These are phyloP conservation scores for Pluteus cervinus DNA, from an alignment of 768 basidiomycete species.

Conservation along the genomic window DNA sequence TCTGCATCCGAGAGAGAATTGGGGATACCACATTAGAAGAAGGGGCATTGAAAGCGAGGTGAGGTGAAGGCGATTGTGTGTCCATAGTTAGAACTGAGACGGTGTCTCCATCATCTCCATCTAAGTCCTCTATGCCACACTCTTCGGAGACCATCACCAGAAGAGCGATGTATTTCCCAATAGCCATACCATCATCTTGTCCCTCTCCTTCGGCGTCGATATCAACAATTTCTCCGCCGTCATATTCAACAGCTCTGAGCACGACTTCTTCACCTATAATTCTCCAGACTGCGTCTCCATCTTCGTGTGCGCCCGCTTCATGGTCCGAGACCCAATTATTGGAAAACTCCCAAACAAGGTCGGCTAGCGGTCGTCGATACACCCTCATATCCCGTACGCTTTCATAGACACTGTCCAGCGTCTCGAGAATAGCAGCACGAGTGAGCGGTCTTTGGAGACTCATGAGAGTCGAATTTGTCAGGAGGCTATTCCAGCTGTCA, in stretches of 20 bases:
- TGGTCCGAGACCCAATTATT: conserved; percentile 21
- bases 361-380: conserved; percentile 50
- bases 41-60: conserved; percentile 16
- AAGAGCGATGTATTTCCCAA: conserved; percentile 28
- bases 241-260: conserved; percentile 39
- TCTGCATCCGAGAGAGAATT: conserved; percentile 50
- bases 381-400: conserved; percentile 63
- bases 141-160: conserved; percentile 30
- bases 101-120: conserved; percentile 30
- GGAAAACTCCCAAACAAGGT: conserved; percentile 45
- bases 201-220: conserved; percentile 10
- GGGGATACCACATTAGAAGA: conserved; percentile 42
- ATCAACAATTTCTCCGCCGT: conserved; percentile 3
- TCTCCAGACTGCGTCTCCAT: conserved; percentile 43
- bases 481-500: conserved; percentile 53
- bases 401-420: conserved; percentile 54
- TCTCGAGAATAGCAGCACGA: conserved; percentile 48
- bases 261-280: conserved; percentile 69
- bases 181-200: conserved; percentile 11
- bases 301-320: conserved; percentile 25
- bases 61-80: conserved; percentile 29
- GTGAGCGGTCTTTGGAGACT: conserved; percentile 43
- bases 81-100: not conserved
- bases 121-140: conserved; percentile 9
- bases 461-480: conserved; percentile 43